phyloP scores from a whole-genome alignment of 2,329 filamentous ascomycete species.

The Cephalotrichum gorgonifer region DNA sequence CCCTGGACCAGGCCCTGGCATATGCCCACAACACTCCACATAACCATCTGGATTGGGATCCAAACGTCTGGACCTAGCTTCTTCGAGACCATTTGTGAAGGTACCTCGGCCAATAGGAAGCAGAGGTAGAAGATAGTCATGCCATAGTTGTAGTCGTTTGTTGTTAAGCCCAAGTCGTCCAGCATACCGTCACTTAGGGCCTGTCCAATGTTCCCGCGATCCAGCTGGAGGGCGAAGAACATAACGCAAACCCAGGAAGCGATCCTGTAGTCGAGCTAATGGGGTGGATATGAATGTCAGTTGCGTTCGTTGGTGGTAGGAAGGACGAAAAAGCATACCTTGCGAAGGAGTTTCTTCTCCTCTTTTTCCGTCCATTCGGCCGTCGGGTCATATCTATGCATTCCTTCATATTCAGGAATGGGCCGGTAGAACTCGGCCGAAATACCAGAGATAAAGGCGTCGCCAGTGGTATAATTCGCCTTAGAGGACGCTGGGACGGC shows the following conservation, averaged over 20 bases:
- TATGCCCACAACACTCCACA: slow-evolving; percentile 42
- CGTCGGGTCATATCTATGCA: slow-evolving; percentile 24
- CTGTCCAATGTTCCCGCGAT: slow-evolving; percentile 35
- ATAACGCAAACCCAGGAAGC: slow-evolving; percentile 35
- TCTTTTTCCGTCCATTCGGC: slow-evolving; percentile 19
- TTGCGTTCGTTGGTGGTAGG: slow-evolving; percentile 26
- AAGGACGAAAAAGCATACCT: slow-evolving; percentile 32
- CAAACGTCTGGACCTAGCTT: slow-evolving; percentile 47
- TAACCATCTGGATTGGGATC: slow-evolving; percentile 48
- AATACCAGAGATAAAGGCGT: too few species aligned
- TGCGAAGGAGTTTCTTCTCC: slow-evolving; percentile 31
- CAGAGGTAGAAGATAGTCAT: slow-evolving; percentile 20
- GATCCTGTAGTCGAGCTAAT: slow-evolving; percentile 26
- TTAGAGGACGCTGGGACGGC: too few species aligned
- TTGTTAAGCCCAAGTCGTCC: slow-evolving; percentile 27
- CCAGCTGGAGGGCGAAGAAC: slow-evolving; percentile 33
- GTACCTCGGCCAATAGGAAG: slow-evolving; percentile 30
- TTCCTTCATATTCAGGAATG: slow-evolving; percentile 24
- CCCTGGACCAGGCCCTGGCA: slow-evolving; percentile 32
- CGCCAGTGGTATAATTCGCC: too few species aligned
- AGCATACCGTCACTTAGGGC: slow-evolving; percentile 38
- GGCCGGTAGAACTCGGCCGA: slow-evolving; percentile 24
- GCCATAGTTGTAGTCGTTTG: slow-evolving; percentile 26
- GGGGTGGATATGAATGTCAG: slow-evolving; percentile 12
- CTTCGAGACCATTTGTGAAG: slow-evolving; percentile 49